Base-by-base conservation (phyloP, 139 green algal genomes). In the Ettlia oleoabundans region DNA sequence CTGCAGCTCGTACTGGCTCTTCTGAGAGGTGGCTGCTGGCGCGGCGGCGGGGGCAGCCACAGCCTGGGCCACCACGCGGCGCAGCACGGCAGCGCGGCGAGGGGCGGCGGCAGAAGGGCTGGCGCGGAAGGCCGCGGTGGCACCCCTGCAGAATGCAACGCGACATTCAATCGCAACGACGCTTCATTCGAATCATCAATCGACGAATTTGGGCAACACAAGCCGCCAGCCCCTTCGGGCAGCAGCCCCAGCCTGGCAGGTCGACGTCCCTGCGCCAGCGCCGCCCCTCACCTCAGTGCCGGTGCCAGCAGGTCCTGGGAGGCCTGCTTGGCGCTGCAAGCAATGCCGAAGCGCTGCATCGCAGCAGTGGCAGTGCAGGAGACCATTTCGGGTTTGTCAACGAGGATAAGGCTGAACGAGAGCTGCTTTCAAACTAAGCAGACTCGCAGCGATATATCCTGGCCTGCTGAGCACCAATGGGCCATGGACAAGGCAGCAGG, bases 1-100 rank as follows among this genome's bases (percentile, higher is more conserved):
- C 66, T 80, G 79, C 41, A 88, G 77, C 63, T 80, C 55, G 73
- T 82, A 83, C 43, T 67, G 6, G 79, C 68, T 83, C 40, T n/a
- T 22, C 35, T 26, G n/a, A 26, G 19, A 35, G 35, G 78, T 67
- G 35, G 22, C 7, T 2, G 52, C 53, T 18, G 80, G 10, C 2
- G 40, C 32, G 19, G 43, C 43, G 9, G 51, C 69, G 42, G 76
- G 32, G 37, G 73, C 51, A 40, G 74, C 63, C 19, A 64, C 82
- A 26, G 64, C 82, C 69, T 80, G 76, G 32, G 73, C 82, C 18
- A 42, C 35, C 10, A 73, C 63, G 71, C 73, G 73, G 40, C 78
- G 78, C 26, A 30, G 6, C 28, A 66, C 21, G 4, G 22, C 19
- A 24, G 73, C 76, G 28, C 71, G 30, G 42, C 42, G 64, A 21